Base-by-base conservation (phyloP, 2,329 filamentous ascomycete genomes). In the Sporothrix dimorphospora region DNA sequence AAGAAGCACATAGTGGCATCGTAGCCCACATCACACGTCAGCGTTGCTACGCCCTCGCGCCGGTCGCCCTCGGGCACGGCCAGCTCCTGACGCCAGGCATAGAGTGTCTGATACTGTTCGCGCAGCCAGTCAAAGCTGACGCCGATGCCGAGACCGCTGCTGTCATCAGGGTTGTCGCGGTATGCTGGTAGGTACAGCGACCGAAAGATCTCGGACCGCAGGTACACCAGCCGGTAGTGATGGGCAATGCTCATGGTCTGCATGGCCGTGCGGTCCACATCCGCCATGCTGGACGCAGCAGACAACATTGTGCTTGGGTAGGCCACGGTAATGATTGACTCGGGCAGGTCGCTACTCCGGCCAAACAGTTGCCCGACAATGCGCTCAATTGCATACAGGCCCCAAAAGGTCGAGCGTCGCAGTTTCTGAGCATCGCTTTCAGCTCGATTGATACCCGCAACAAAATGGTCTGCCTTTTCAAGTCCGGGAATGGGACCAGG, bases 341-440 rank as follows among this genome's bases (percentile, higher is more conserved):
- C 80, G 5, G 79, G 78, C n/a, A 81, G 74, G 72, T 81, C 80
- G 14, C 78, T 79, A 24, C 79, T 78, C 51, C 80, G 78, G 27
- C 80, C 80, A 72, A 81, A 79, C n/a, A 81, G 76, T 72, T 81
- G 80, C 2, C 79, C 79, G 40, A 80, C 77, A 24, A 79, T 80
- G 38, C 79, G 76, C 73, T 81, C 80, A 51, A 81, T 77, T 57
- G 79, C 78, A 69, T 81, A 81, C 1, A 81, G 75, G 11, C 79
- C 79, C 80, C 79, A 81, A 59, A 81, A 81, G 0, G 78, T 75
- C 66, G 78, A 74, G 2, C 74, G 70, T 0, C 73, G 73, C 19
- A 75, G 73, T 67, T 72, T 73, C 21, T 61, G 59, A 16, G n/a
- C 19, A 11, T 61, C 14, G n/a, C n/a, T 21, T 45, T 45, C 38